A percentile compares a stretch with the other conserved stretches of the same genome.
phyloP scores from a whole-genome alignment of 352 stramenopile species.

The Phytophthora syringae region DNA sequence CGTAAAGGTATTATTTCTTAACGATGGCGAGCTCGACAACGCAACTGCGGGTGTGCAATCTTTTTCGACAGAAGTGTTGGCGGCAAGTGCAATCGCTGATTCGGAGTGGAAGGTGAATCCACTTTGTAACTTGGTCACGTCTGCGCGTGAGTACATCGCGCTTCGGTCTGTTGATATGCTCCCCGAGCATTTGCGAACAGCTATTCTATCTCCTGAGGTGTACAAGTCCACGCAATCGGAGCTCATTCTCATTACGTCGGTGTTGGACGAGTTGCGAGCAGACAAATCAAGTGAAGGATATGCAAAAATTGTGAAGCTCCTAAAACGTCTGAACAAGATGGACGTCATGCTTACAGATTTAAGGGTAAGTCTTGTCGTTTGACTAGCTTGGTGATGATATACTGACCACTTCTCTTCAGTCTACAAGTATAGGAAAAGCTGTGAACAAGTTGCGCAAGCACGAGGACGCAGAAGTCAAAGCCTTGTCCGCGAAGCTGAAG shows the following conservation, averaged over 20 bases:
- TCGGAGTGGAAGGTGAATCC: constrained; percentile 83
- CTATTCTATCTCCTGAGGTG: constrained; percentile 78
- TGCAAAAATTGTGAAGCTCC: constrained; percentile 60
- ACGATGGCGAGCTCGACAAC: constrained; percentile 79
- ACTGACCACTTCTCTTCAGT: constrained; percentile 40
- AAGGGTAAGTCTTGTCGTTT: constrained; percentile 43
- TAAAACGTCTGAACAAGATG: constrained; percentile 76
- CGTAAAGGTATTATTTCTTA: constrained; percentile 80
- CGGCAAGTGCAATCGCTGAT: constrained; percentile 67
- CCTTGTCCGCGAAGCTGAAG: constrained; percentile 59
- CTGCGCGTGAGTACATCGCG: constrained; percentile 82
- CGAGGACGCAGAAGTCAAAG: constrained; percentile 55
- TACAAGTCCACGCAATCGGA: constrained; percentile 86
- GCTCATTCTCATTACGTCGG: constrained; percentile 66
- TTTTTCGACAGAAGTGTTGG: constrained; percentile 73
- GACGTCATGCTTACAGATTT: constrained; percentile 82
- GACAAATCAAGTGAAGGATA: constrained; percentile 31
- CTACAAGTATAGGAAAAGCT: constrained; percentile 85
- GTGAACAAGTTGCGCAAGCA: constrained; percentile 89
- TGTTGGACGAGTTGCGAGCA: constrained; percentile 62
- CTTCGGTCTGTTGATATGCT: constrained; percentile 87
- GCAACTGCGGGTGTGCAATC: constrained; percentile 61
- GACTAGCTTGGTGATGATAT: not conserved
- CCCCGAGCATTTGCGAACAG: constrained; percentile 77
- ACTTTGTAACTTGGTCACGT: constrained; percentile 81